phyloP scores from a whole-genome alignment of 352 stramenopile species.

The Pythium phragmitis region DNA sequence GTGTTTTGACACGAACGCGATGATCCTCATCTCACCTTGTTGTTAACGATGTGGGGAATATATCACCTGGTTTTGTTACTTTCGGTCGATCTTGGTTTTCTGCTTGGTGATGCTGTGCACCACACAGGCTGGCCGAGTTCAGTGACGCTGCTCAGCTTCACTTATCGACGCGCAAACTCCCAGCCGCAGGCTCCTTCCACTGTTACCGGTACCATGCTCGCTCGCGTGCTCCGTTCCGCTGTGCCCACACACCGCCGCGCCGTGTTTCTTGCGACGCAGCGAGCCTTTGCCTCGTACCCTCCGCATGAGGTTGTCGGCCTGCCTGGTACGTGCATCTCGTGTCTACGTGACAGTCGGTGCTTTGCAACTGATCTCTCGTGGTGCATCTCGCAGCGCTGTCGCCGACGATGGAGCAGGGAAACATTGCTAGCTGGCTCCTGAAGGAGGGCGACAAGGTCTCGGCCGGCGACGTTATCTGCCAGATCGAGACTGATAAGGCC shows the following conservation, averaged over 20 bases:
- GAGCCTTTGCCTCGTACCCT: constrained; percentile 72
- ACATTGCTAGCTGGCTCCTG: constrained; percentile 93
- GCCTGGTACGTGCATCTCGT: constrained; percentile 38
- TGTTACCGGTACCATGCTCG: constrained; percentile 44
- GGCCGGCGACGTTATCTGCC: constrained; percentile 94
- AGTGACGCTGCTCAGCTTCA: constrained; percentile 5
- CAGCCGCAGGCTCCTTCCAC: not conserved
- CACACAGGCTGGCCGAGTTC: not conserved
- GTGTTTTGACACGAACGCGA: constrained; percentile 20
- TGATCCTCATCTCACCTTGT: constrained; percentile 13
- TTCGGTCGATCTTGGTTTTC: constrained; percentile 17
- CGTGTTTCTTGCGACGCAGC: constrained; percentile 30
- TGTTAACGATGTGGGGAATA: constrained; percentile 4
- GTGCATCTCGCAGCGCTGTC: constrained; percentile 75
- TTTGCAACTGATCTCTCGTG: not conserved
- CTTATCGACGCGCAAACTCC: constrained; percentile 23
- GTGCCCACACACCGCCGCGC: constrained; percentile 37
- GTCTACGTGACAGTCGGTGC: not conserved
- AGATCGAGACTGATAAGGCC: constrained; percentile 99
- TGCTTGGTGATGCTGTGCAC: constrained; percentile 23
- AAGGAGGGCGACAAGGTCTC: constrained; percentile 93
- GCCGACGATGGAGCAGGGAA: constrained; percentile 97
- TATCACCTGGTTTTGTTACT: constrained; percentile 33
- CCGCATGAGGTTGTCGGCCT: constrained; percentile 78
- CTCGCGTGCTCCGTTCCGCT: constrained; percentile 52